Conservation (phyloP, 257 asterid species). For the Ilex asprella region DNA sequence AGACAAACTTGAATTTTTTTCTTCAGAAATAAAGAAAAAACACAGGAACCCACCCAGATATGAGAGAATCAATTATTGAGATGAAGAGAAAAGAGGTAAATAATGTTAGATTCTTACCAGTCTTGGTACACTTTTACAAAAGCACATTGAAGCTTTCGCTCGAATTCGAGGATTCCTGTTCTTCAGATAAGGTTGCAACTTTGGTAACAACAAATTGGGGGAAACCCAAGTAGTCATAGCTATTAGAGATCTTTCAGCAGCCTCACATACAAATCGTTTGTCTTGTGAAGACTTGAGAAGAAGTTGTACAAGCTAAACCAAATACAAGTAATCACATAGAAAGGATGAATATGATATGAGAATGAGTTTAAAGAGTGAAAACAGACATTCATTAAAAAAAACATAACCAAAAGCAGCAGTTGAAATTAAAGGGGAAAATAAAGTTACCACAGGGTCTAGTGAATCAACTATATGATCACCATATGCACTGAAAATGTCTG, state of each 20-base stretch:
- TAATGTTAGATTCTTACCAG: constrained; percentile 44
- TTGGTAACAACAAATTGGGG: constrained; percentile 70
- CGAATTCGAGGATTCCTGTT: constrained; percentile 89
- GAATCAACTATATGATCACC: constrained; percentile 60
- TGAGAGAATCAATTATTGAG: no score
- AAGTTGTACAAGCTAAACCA: constrained; percentile 67
- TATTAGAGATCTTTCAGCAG: constrained; percentile 71
- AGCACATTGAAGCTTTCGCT: constrained; percentile 80
- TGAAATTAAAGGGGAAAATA: constrained; percentile 5
- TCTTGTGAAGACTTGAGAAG: constrained; percentile 95
- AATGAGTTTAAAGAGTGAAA: background rate
- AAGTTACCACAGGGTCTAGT: constrained; percentile 70
- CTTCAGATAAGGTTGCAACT: constrained; percentile 66
- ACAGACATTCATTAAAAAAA: constrained; percentile 1
- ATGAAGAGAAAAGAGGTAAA: background rate
- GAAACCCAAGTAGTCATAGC: constrained; percentile 75
- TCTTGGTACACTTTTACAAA: constrained; percentile 56
- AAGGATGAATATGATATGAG: constrained; percentile 11
- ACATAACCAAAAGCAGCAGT: constrained; percentile 5
- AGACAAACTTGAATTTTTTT: no score
- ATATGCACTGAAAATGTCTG: constrained; percentile 75
- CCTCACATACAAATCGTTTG: constrained; percentile 89
- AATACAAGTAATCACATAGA: constrained; percentile 4
- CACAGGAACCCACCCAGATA: no score
- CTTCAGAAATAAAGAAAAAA: no score